phyloP scores from a whole-genome alignment of 1,284 basidiomycete genomes.

The Boletus smithii region DNA sequence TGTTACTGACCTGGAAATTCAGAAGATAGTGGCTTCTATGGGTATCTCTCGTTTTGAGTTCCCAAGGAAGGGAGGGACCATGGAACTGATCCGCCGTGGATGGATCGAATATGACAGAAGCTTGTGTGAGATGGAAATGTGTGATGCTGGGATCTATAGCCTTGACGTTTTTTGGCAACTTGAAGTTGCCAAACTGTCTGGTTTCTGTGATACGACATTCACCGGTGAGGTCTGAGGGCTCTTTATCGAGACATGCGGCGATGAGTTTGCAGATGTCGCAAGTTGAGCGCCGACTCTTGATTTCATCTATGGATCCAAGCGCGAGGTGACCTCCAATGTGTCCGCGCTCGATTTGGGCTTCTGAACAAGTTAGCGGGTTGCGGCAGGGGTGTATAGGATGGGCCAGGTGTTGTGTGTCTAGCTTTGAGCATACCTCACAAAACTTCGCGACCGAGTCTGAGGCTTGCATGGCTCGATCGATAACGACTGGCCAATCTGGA shows the following conservation, averaged over 20 bases:
- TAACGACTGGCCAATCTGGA: too few species aligned
- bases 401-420: background rate
- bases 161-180: constrained; percentile 6
- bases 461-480: background rate
- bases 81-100: background rate
- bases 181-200: constrained; percentile 10
- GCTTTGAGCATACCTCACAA: constrained; percentile 5
- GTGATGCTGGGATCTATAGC: constrained; percentile 11
- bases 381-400: background rate
- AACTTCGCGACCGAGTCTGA: constrained; percentile 4
- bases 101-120: constrained; percentile 8
- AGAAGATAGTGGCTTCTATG: background rate
- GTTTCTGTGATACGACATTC: constrained; percentile 5
- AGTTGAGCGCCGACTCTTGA: constrained; percentile 12
- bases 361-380: background rate
- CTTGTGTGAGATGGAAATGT: constrained; percentile 20
- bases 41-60: background rate
- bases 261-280: constrained; percentile 18
- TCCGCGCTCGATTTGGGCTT: background rate
- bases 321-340: background rate
- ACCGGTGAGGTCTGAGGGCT: constrained; percentile 11
- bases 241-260: constrained; percentile 15
- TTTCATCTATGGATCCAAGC: constrained; percentile 18
- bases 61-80: constrained; percentile 18
- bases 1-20: constrained; percentile 13